Evolutionary conservation across 768 basidiomycete genomes (phyloP), one percentile per base, ranked within the genome.

Genomic region (Podaxis sp.): DNA sequence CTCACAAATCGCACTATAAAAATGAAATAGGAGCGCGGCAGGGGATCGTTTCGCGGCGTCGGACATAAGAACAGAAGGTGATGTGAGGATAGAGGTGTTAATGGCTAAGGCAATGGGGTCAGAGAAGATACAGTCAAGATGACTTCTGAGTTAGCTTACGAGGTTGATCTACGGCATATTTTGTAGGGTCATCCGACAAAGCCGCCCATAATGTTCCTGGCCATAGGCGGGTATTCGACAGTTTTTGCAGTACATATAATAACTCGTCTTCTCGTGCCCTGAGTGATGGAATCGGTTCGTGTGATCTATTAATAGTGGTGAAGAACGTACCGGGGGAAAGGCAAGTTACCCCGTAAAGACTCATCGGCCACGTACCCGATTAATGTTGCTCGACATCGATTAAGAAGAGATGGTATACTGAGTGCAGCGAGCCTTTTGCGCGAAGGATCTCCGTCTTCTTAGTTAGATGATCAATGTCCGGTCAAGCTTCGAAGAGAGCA

Each of bases 201-300:
- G 90, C 87, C 0, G 90, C 89, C 88, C 89, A 91, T 7, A 94
- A 73, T 2, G 87, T 86, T 2, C 91, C 91, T 12, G 86, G 78
- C 85, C 86, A 91, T 9, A 97, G 74, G n/a, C 80, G 80, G 22
- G 95, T 76, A 38, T 83, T 81, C 12, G 85, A 77, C n/a, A 98
- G 76, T 64, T 93, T 91, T 46, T 84, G 84, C 12, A 98, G 75
- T 27, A 94, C 83, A 69, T 95, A 96, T 1, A 96, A 71, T 13
- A 98, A 70, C 67, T 98, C 96, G 67, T 96, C 94, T 73, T 98
- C 94, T 25, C 93, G 83, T 0, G 86, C 84, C 59, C 95, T 95
- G 46, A 0, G 36, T 22, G 38, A 51, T 17, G 5, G n/a, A 27
- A 3, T 53, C 9, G 52, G 12, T 37, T 38, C 27, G 3, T 29